Evolutionary conservation across 2,329 filamentous ascomycete genomes (phyloP).

Genomic region (Cercospora sesami): DNA sequence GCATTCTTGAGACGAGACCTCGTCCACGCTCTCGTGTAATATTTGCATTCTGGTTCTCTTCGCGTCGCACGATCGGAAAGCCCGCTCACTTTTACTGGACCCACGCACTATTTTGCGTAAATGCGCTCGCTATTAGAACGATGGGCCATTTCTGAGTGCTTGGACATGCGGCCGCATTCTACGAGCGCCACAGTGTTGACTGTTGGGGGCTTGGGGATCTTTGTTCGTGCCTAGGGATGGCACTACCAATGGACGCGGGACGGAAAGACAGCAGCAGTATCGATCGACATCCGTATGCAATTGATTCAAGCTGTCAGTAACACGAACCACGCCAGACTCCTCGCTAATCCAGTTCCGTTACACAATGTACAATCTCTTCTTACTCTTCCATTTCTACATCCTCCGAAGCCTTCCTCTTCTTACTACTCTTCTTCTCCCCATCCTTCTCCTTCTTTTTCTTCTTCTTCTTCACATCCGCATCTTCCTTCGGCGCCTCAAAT

Average conservation of each 20-base stretch:
- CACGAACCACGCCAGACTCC: conserved; percentile 11
- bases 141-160: not conserved
- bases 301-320: not conserved
- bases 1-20: not conserved
- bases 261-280: not conserved
- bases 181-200: not conserved
- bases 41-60: not conserved
- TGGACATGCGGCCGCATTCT: not conserved
- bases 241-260: no score
- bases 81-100: not conserved
- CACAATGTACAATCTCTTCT: not conserved
- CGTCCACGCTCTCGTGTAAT: not conserved
- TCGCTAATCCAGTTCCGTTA: conserved; percentile 13
- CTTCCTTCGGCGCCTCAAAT: conserved; percentile 83
- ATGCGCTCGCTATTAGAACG: not conserved
- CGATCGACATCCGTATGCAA: not conserved
- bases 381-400: conserved; percentile 34
- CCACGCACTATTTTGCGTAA: not conserved
- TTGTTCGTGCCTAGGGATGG: no score
- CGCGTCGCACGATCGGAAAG: not conserved
- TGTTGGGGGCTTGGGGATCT: not conserved
- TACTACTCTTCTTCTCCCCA: conserved; percentile 49
- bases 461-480: conserved; percentile 50
- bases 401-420: conserved; percentile 38
- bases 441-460: conserved; percentile 53